Percentiles rank a stretch among this genome's conserved stretches.
These are phyloP conservation scores for Pugionium dolabratum DNA, from an alignment of 345 rosid species.

Conservation along the genomic window DNA sequence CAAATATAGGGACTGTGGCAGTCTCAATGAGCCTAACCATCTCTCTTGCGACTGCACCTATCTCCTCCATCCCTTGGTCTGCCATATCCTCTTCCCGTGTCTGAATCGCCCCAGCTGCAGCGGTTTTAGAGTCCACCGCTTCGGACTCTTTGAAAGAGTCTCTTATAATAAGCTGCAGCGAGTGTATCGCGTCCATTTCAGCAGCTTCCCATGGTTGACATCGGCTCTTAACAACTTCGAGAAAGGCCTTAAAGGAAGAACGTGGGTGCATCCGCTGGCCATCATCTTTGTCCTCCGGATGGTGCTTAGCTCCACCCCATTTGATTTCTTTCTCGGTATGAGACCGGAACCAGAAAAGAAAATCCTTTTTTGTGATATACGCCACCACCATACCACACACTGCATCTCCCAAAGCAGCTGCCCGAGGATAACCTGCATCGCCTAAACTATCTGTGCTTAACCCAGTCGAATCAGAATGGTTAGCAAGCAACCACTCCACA, in stretches of 20 bases:
- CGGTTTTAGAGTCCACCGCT: constrained; percentile 70
- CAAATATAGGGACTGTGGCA: constrained; percentile 97
- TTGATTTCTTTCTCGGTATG: constrained; percentile 94
- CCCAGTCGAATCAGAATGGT: constrained; percentile 91
- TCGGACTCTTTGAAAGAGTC: constrained; percentile 84
- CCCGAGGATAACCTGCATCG: constrained; percentile 90
- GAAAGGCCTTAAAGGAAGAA: constrained; percentile 93
- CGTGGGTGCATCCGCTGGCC: constrained; percentile 97
- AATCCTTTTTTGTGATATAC: constrained; percentile 75
- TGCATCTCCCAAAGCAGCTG: constrained; percentile 85
- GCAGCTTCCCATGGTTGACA: constrained; percentile 95
- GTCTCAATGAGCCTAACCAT: constrained; percentile 99
- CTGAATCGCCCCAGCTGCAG: constrained; percentile 43
- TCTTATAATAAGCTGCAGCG: constrained; percentile 92
- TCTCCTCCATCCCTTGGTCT: constrained; percentile 82
- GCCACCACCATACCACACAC: constrained; percentile 99
- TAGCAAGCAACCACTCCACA: constrained; percentile 83
- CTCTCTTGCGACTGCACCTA: constrained; percentile 96
- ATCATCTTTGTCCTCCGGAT: constrained; percentile 95
- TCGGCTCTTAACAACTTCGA: constrained; percentile 95
- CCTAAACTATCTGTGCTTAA: constrained; percentile 90
- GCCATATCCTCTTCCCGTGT: constrained; percentile 59
- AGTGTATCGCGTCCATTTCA: constrained; percentile 99
- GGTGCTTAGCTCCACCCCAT: constrained; percentile 99
- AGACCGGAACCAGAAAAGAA: constrained; percentile 97